Conservation (phyloP, 148 eudicot genomes). For the Chenopodium formosanum region DNA sequence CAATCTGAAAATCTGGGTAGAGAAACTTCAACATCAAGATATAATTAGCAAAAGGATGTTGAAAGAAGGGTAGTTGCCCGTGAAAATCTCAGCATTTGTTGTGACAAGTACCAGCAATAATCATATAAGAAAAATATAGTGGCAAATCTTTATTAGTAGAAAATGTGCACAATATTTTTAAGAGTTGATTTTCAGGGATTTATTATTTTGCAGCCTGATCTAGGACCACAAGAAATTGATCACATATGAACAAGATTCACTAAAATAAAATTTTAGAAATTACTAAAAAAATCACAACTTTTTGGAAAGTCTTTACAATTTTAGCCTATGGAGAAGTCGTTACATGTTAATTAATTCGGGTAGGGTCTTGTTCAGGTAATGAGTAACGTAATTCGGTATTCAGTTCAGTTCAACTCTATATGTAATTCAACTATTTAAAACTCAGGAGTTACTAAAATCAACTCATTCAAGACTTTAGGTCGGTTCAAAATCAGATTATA, state of each 20-base stretch:
- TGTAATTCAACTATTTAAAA: no score
- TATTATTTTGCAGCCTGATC: neutral
- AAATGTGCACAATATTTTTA: neutral
- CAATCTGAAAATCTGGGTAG: conserved; percentile 20
- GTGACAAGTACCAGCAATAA: conserved; percentile 15
- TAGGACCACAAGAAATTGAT: neutral
- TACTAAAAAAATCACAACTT: no score
- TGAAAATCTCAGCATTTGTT: conserved; percentile 20
- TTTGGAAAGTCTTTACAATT: neutral
- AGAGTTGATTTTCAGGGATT: neutral
- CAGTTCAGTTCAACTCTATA: no score
- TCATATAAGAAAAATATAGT: conserved; percentile 1
- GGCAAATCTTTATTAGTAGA: neutral
- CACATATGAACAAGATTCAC: no score
- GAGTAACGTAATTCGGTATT: no score
- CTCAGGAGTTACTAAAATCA: no score
- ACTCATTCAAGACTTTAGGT: no score
- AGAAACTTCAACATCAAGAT: conserved; percentile 22
- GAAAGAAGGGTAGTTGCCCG: conserved; percentile 10
- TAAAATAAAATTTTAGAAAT: neutral
- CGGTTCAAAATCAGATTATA: no score
- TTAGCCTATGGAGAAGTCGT: neutral
- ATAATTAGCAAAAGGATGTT: conserved; percentile 15
- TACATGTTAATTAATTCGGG: no score
- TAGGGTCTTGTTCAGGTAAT: no score